These are phyloP conservation scores for Neurospora sp. DNA, from an alignment of 495 filamentous ascomycete genomes.

Conservation along the genomic window DNA sequence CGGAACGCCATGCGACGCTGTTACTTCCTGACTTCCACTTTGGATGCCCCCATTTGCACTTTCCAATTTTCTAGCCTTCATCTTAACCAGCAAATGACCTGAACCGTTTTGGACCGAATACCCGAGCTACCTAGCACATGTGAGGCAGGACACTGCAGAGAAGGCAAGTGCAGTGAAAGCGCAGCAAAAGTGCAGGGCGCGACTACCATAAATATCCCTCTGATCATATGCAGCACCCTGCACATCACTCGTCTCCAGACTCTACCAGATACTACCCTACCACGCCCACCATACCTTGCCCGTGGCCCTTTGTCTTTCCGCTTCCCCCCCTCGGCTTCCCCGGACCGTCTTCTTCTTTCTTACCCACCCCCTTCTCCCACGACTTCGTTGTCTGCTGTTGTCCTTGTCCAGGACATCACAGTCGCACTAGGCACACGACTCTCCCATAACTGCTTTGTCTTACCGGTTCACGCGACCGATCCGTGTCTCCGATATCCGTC, in stretches of 20 bases:
- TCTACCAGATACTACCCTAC: not conserved
- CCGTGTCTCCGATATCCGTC: not conserved
- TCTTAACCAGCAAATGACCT: not conserved
- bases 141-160: too few relatives aligned
- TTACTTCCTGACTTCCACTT: not conserved
- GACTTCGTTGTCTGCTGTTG: not conserved
- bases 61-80: not conserved
- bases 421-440: not conserved
- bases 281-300: not conserved
- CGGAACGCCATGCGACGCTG: not conserved
- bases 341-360: not conserved
- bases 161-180: not conserved
- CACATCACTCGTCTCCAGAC: not conserved
- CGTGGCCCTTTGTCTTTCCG: not conserved
- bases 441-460: not conserved
- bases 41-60: not conserved
- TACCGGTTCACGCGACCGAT: not conserved
- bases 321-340: not conserved
- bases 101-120: not conserved
- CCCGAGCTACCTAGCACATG: not conserved
- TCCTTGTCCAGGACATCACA: not conserved
- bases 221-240: not conserved
- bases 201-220: not conserved
- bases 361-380: not conserved
- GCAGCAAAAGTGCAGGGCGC: too few relatives aligned